Evolutionary conservation across 164 flowering plant species (phyloP).

Genomic region (Dillenia turbinata): DNA sequence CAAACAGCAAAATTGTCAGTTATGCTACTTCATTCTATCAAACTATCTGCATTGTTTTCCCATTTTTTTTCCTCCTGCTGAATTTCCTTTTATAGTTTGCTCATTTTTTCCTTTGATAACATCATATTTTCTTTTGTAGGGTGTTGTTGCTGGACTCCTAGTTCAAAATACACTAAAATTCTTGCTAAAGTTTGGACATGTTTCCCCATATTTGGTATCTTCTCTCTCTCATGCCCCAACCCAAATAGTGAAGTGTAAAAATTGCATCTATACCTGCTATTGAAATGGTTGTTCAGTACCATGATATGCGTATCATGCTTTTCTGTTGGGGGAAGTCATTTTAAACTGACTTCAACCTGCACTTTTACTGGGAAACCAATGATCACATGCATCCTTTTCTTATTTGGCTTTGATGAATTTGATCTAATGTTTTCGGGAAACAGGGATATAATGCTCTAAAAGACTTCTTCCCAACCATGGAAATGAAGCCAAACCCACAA

Average conservation of each 20-base stretch:
- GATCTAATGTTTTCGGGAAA: conserved; percentile 10
- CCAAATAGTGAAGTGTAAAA: too few species aligned
- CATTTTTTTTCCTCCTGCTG: too few species aligned
- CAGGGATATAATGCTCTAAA: conserved; percentile 97
- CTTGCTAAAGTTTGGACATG: conserved; percentile 86
- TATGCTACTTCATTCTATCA: too few species aligned
- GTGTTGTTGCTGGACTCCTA: conserved; percentile 95
- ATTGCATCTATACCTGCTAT: too few species aligned
- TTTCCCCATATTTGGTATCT: conserved; percentile 85
- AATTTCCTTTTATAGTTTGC: too few species aligned
- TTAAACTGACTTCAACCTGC: too few species aligned
- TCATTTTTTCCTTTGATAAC: background rate
- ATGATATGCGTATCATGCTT: too few species aligned
- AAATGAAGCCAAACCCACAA: conserved; percentile 95
- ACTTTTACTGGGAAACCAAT: background rate
- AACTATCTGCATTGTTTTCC: too few species aligned
- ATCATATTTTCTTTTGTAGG: conserved; percentile 34
- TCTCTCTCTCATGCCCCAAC: conserved; percentile 6
- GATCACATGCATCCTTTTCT: background rate
- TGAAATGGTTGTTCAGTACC: too few species aligned
- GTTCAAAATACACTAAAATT: conserved; percentile 93
- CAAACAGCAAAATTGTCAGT: too few species aligned
- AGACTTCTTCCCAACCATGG: conserved; percentile 97
- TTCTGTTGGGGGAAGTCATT: too few species aligned
- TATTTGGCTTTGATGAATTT: background rate